phyloP scores from a whole-genome alignment of 2,329 filamentous ascomycete genomes.

The Verticillium klebahnii region DNA sequence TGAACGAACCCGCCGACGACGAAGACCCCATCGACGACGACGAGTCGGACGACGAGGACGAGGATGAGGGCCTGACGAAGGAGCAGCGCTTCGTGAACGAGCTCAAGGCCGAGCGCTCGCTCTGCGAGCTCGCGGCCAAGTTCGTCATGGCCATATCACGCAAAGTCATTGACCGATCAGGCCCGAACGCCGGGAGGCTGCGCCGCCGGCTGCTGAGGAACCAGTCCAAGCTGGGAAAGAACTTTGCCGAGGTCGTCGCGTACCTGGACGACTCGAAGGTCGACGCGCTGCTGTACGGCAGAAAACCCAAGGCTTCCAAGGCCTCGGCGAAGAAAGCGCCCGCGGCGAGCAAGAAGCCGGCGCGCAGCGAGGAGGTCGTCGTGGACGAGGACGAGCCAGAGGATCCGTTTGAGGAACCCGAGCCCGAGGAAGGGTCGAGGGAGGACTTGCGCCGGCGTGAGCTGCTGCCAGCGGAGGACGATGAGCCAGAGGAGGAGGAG shows the following conservation, averaged over 20 bases:
- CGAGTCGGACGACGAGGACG: constrained; percentile 47
- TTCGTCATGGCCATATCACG: constrained; percentile 76
- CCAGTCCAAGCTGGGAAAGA: constrained; percentile 72
- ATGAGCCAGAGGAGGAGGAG: constrained; percentile 36
- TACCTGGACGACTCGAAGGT: constrained; percentile 70
- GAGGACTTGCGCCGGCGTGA: constrained; percentile 54
- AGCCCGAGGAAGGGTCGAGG: constrained; percentile 53
- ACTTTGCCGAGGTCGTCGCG: constrained; percentile 78
- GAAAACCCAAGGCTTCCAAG: constrained; percentile 30
- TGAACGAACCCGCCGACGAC: constrained; percentile 63
- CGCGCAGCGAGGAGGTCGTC: constrained; percentile 41
- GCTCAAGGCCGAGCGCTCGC: constrained; percentile 74
- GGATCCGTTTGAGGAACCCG: constrained; percentile 35
- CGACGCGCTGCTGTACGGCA: constrained; percentile 32
- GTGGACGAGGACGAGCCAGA: constrained; percentile 37
- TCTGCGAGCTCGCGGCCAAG: constrained; percentile 83
- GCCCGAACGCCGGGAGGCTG: constrained; percentile 57
- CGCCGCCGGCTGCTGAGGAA: constrained; percentile 73
- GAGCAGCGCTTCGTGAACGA: constrained; percentile 59
- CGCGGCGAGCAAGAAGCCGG: constrained; percentile 27
- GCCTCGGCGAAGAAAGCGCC: constrained; percentile 37
- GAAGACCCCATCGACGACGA: constrained; percentile 68
- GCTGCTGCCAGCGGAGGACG: constrained; percentile 48
- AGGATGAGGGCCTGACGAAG: constrained; percentile 49
- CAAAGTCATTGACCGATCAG: constrained; percentile 64